phyloP scores from a whole-genome alignment of 2,329 filamentous ascomycete species.

The Tricladium varicosporioides region DNA sequence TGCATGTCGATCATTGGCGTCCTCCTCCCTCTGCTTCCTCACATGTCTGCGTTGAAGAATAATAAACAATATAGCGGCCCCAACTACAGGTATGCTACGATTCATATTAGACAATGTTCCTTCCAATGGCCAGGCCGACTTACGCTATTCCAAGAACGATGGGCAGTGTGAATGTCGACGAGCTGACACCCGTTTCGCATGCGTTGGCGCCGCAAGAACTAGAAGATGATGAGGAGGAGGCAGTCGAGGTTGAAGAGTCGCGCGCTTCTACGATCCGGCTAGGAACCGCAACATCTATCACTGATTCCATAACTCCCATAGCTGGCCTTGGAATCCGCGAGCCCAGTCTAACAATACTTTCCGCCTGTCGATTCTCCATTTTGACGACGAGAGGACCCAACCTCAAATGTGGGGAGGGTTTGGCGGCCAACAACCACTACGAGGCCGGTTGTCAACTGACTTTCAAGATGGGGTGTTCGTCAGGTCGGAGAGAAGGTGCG shows the following conservation, averaged over 20 bases:
- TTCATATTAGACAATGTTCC: slow-evolving; percentile 6
- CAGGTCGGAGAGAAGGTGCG: slow-evolving; percentile 19
- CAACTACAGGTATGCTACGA: slow-evolving; percentile 70
- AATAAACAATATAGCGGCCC: slow-evolving; percentile 65
- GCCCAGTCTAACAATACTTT: slow-evolving; percentile 29
- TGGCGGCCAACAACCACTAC: not conserved
- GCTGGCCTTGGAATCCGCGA: slow-evolving; percentile 23
- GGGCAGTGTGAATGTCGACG: slow-evolving; percentile 57
- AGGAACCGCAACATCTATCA: slow-evolving; percentile 26
- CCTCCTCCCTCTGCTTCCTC: slow-evolving; percentile 70
- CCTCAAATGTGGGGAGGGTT: too few relatives aligned
- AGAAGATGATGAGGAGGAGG: slow-evolving; percentile 19
- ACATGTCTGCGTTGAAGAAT: slow-evolving; percentile 78
- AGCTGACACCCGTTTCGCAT: slow-evolving; percentile 60
- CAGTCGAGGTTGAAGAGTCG: slow-evolving; percentile 23
- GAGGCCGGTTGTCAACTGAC: not conserved
- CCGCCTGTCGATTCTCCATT: slow-evolving; percentile 25
- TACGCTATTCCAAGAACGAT: slow-evolving; percentile 71
- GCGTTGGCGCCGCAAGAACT: slow-evolving; percentile 40
- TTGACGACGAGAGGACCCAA: not conserved
- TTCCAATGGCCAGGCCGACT: slow-evolving; percentile 38
- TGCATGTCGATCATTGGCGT: slow-evolving; percentile 81
- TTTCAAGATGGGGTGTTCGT: not conserved
- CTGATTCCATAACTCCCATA: slow-evolving; percentile 24
- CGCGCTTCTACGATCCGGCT: slow-evolving; percentile 25